Percentiles rank a stretch among this genome's conserved stretches.
Conservation (phyloP, 2,329 filamentous ascomycete species). For the Aspergillus aculeatinus region DNA sequence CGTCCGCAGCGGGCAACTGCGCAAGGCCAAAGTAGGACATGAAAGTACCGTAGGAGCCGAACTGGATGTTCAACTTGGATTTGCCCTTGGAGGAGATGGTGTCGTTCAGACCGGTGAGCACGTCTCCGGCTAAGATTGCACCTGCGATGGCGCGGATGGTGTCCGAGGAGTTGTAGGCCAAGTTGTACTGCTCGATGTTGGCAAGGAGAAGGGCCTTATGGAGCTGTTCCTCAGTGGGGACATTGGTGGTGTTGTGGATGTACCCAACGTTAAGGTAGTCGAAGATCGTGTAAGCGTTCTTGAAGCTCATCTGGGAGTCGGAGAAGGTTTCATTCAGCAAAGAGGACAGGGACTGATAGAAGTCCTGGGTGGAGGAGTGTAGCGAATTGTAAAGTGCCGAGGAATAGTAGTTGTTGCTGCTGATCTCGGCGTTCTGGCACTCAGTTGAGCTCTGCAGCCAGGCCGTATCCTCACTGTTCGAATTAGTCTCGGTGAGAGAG, state of each 20-base stretch:
- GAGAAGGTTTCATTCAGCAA: conserved; percentile 55
- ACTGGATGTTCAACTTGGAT: conserved; percentile 53
- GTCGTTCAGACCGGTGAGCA: conserved; percentile 49
- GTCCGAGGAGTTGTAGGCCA: conserved; percentile 69
- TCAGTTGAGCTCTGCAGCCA: conserved; percentile 60
- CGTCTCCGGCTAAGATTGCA: conserved; percentile 64
- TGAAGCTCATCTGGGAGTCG: conserved; percentile 52
- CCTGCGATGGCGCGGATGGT: conserved; percentile 53
- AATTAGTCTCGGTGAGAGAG: conserved; percentile 57
- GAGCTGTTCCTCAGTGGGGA: conserved; percentile 60
- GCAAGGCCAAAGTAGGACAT: conserved; percentile 62
- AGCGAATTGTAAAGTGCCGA: conserved; percentile 52
- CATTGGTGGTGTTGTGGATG: conserved; percentile 61
- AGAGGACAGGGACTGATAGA: conserved; percentile 55
- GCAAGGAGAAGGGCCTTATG: conserved; percentile 70
- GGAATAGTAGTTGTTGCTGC: conserved; percentile 60
- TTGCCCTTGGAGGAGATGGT: conserved; percentile 40
- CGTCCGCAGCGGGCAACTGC: conserved; percentile 50
- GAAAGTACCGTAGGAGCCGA: conserved; percentile 63
- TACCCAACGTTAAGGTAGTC: conserved; percentile 63
- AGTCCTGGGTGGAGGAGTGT: conserved; percentile 50
- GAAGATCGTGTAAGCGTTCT: conserved; percentile 66
- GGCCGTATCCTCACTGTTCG: conserved; percentile 58
- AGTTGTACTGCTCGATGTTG: conserved; percentile 75
- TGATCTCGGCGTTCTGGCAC: conserved; percentile 56